Evolutionary conservation across 225 moss, liverwort and hornwort species (phyloP).

Genomic region (Anthoceros angustus): DNA sequence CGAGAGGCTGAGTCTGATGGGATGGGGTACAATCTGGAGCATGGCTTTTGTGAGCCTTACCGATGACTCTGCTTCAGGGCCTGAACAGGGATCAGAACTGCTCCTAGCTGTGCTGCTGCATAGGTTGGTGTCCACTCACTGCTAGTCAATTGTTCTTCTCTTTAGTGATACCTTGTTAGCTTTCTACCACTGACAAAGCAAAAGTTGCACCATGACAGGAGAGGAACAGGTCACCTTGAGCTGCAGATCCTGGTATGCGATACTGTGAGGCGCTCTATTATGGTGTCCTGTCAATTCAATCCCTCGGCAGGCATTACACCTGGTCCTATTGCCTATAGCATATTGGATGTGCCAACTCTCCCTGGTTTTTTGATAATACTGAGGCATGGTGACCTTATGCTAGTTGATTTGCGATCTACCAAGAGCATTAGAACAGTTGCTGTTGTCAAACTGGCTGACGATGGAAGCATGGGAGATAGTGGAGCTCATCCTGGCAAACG

Average conservation of each 20-base stretch:
- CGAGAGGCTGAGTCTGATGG: slow-evolving; percentile 32
- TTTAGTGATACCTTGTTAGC: neutral
- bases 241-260: neutral
- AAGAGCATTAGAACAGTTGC: slow-evolving; percentile 17
- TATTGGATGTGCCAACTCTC: slow-evolving; percentile 49
- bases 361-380: slow-evolving; percentile 79
- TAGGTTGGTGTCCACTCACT: slow-evolving; percentile 24
- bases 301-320: slow-evolving; percentile 1
- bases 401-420: slow-evolving; percentile 71
- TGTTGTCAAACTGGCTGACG: slow-evolving; percentile 16
- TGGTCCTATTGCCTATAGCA: neutral
- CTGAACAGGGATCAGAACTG: slow-evolving; percentile 21
- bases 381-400: slow-evolving; percentile 55
- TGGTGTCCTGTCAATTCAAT: neutral
- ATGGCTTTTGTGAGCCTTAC: slow-evolving; percentile 74
- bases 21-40: slow-evolving; percentile 89
- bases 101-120: slow-evolving; percentile 62
- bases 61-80: slow-evolving; percentile 21
- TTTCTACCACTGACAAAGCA: neutral
- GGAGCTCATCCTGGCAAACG: slow-evolving; percentile 27
- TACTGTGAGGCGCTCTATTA: neutral
- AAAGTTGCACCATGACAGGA: neutral
- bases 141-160: neutral
- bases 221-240: neutral
- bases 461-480: slow-evolving; percentile 15